Conservation (phyloP, 106 monocot genomes). For the Phalaenopsis aphrodite region DNA sequence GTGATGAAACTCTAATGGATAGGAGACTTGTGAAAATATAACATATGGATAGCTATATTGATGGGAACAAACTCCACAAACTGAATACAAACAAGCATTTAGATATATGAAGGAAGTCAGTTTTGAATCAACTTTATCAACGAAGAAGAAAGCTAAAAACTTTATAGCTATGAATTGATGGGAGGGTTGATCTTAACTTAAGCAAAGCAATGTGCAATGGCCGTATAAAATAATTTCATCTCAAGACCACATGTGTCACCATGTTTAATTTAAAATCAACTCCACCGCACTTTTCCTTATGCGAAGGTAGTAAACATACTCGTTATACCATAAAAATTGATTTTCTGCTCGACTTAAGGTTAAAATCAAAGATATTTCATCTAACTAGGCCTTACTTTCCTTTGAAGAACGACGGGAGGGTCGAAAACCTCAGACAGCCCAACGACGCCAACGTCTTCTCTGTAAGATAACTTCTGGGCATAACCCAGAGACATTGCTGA, state of each 20-base stretch:
- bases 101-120: neutral
- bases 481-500: conserved; percentile 81
- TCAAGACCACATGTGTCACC: neutral
- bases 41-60: neutral
- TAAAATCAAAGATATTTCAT: neutral
- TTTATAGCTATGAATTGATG: neutral
- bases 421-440: conserved; percentile 98
- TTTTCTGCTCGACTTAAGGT: neutral
- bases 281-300: neutral
- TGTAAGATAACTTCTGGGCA: conserved; percentile 89
- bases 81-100: neutral
- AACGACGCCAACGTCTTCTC: conserved; percentile 89
- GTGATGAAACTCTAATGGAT: neutral
- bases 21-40: neutral
- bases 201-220: neutral
- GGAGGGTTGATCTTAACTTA: neutral
- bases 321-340: neutral
- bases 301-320: neutral
- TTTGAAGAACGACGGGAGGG: conserved; percentile 42
- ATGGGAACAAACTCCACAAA: neutral
- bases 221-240: neutral
- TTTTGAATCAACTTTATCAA: neutral
- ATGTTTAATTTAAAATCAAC: neutral
- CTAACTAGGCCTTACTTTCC: conserved; percentile 36
- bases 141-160: neutral